Evolutionary conservation across 805 yeast species (phyloP), one percentile per base, ranked within the genome.

Genomic region (Saccharomyces cerevisiae): DNA sequence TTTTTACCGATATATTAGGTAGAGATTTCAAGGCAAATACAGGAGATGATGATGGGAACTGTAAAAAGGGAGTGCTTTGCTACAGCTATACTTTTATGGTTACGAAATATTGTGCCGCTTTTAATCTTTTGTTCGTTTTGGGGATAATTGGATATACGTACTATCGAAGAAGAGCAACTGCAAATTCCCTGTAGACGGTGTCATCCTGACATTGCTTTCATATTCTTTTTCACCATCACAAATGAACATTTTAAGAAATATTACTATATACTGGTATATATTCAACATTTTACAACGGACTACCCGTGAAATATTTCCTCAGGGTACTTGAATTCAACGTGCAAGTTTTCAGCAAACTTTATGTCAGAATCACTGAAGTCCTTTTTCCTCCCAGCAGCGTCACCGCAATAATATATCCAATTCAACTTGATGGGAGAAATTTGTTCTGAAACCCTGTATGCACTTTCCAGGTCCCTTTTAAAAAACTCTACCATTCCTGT

Each of bases 341-440:
- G 80, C 1, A 79, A 63, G 21, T 73, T 76, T 47, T 73, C 58
- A 0, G 98, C 97, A 75, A 91, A 91, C 53, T 56, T 65, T 58
- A 66, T 69, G 68, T 92, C 99, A 50, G 87, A 80, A 61, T 87
- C 90, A 75, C 94, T 87, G 65, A 85, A 87, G 68, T 92, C 98
- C 0, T 64, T 68, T 1, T 66, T 63, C 52, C 98, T 75, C 0
- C 98, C 99, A 6, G 97, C 98, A 0, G 98, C 98, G 72, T 92
- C 99, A 5, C 99, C 99, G n/a, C 90, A 91, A 67, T 72, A 94
- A 49, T 63, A 68, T 21, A 32, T 49, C 61, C 61, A 58, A 26
- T 57, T 56, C 22, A 58, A 22, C 14, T 43, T 13, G 26, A 50
- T 41, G 46, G 31, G 36, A 41, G 43, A 24, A 13, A 17, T 8